Conservation (phyloP, 495 filamentous ascomycete species). For the Penicillium nucicola region DNA sequence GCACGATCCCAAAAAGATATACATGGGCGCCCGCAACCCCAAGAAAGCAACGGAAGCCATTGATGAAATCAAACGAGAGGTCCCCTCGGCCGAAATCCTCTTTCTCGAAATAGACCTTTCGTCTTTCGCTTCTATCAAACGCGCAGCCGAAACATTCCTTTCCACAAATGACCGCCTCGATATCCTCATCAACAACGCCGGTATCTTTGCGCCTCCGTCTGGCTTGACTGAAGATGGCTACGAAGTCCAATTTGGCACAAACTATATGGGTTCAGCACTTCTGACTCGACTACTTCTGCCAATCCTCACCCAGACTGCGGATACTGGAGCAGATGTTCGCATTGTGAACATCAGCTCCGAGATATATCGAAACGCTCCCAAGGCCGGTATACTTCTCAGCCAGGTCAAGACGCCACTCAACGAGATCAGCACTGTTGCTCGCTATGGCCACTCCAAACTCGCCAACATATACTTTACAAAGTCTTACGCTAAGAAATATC, state of each 20-base stretch:
- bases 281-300: slow-evolving; percentile 56
- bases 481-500: slow-evolving; percentile 39
- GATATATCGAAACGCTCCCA: slow-evolving; percentile 30
- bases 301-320: slow-evolving; percentile 44
- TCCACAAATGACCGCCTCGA: slow-evolving; percentile 40
- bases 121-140: slow-evolving; percentile 35
- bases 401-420: background rate
- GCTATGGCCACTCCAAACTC: slow-evolving; percentile 44
- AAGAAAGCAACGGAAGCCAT: slow-evolving; percentile 41
- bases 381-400: slow-evolving; percentile 49
- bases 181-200: slow-evolving; percentile 64
- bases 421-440: slow-evolving; percentile 11
- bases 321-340: slow-evolving; percentile 12
- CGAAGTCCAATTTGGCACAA: slow-evolving; percentile 62
- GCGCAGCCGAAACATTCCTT: slow-evolving; percentile 31
- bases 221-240: slow-evolving; percentile 53
- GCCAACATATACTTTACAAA: slow-evolving; percentile 45
- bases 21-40: slow-evolving; percentile 49
- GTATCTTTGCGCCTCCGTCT: slow-evolving; percentile 52
- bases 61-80: slow-evolving; percentile 33
- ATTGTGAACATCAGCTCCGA: slow-evolving; percentile 34
- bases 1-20: slow-evolving; percentile 52
- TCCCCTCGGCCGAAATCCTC: slow-evolving; percentile 18
- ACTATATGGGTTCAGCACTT: slow-evolving; percentile 61
- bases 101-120: slow-evolving; percentile 40